A percentile compares a stretch with the other conserved stretches of the same genome.
phyloP scores from a whole-genome alignment of 2,329 filamentous ascomycete genomes.

The Eutypa lata region DNA sequence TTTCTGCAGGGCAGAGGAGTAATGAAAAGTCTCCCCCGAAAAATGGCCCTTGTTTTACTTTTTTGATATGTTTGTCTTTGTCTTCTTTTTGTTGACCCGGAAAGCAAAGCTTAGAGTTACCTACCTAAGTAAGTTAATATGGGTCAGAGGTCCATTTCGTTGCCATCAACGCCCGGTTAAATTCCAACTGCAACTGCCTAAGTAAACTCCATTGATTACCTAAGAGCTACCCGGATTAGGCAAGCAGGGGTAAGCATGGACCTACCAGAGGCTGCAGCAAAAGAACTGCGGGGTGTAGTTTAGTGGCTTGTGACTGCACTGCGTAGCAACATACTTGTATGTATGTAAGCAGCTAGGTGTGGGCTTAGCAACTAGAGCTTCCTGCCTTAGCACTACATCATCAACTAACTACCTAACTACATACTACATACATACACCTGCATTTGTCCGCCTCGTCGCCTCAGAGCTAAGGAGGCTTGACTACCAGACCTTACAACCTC shows the following conservation, averaged over 20 bases:
- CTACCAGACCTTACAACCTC: neutral
- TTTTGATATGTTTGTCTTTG: neutral
- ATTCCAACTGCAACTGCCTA: neutral
- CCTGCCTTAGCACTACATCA: neutral
- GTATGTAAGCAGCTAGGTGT: neutral
- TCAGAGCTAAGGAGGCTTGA: neutral
- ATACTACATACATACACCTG: neutral
- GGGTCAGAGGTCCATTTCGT: neutral
- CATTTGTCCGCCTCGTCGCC: neutral
- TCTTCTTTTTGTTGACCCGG: neutral
- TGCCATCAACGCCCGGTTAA: neutral
- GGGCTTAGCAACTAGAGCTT: too few relatives aligned
- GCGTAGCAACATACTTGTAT: neutral
- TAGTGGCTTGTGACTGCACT: too few relatives aligned
- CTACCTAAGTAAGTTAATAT: too few relatives aligned
- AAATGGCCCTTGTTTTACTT: too few relatives aligned
- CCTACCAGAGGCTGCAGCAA: neutral
- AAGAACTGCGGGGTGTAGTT: too few relatives aligned
- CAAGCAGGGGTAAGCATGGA: neutral
- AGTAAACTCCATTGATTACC: neutral
- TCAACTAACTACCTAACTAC: neutral
- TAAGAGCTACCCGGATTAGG: neutral
- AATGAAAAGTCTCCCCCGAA: neutral
- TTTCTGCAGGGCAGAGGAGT: neutral
- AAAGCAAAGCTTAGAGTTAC: neutral